phyloP scores from a whole-genome alignment of 2,329 filamentous ascomycete genomes.

The Fusarium sp. region DNA sequence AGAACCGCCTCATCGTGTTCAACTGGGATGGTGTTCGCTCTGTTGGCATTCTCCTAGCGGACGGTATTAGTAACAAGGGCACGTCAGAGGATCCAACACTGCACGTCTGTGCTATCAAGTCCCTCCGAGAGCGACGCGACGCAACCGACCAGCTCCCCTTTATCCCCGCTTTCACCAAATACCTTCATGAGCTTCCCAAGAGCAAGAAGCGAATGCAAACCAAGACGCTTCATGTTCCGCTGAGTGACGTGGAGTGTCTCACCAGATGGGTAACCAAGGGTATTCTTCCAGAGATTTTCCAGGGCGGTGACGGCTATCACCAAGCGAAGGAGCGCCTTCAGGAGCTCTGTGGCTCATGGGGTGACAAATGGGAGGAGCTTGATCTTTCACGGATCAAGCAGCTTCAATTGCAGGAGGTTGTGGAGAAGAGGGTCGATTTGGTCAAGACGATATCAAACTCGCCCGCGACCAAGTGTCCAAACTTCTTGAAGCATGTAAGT shows the following conservation, averaged over 20 bases:
- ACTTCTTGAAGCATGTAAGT: slow-evolving; percentile 89
- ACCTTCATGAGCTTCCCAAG: slow-evolving; percentile 75
- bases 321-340: slow-evolving; percentile 75
- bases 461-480: slow-evolving; percentile 74
- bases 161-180: slow-evolving; percentile 73
- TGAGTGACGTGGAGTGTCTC: slow-evolving; percentile 86
- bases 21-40: slow-evolving; percentile 86
- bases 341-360: slow-evolving; percentile 79
- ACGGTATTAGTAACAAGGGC: slow-evolving; percentile 74
- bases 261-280: slow-evolving; percentile 73
- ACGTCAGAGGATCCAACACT: slow-evolving; percentile 71
- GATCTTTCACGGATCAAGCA: slow-evolving; percentile 86
- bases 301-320: slow-evolving; percentile 59
- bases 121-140: slow-evolving; percentile 74
- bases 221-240: slow-evolving; percentile 74
- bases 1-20: slow-evolving; percentile 84
- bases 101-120: slow-evolving; percentile 81
- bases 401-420: slow-evolving; percentile 80
- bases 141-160: slow-evolving; percentile 90
- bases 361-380: slow-evolving; percentile 82
- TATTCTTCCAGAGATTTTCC: slow-evolving; percentile 69
- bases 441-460: slow-evolving; percentile 71
- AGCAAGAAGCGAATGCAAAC: slow-evolving; percentile 73
- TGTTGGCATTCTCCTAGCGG: slow-evolving; percentile 81
- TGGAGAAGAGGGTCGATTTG: slow-evolving; percentile 75